Percentiles rank a stretch among this genome's conserved stretches.
These are phyloP conservation scores for Intubia oerlemansii DNA, from an alignment of 2,329 filamentous ascomycete genomes.

Conservation along the genomic window DNA sequence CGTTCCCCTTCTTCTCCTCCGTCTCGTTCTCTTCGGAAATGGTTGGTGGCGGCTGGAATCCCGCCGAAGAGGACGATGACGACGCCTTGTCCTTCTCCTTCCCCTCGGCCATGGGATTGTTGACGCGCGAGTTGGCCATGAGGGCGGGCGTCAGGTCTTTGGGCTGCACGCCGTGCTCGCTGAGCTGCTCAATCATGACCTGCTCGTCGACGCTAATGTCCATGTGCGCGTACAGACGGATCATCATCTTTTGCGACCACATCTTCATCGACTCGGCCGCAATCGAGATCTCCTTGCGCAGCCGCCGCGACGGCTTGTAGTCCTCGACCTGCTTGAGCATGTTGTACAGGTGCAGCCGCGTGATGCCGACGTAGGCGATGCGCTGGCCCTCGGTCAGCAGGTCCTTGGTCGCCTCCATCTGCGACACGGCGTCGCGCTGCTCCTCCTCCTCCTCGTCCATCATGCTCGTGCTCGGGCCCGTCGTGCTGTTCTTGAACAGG, in stretches of 20 bases:
- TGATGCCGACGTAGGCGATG: constrained; percentile 86
- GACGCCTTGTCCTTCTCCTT: constrained; percentile 1
- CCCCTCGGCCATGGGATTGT: constrained; percentile 59
- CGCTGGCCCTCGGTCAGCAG: constrained; percentile 86
- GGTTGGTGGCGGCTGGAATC: not conserved
- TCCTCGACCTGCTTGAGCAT: constrained; percentile 51
- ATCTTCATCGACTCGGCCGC: constrained; percentile 67
- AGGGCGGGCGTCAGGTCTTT: constrained; percentile 65
- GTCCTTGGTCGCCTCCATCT: constrained; percentile 91
- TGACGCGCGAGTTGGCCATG: constrained; percentile 81
- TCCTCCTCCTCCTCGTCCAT: constrained; percentile 55
- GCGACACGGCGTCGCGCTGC: constrained; percentile 63
- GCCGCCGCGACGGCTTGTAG: constrained; percentile 34
- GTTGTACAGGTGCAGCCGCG: constrained; percentile 56
- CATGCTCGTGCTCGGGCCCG: constrained; percentile 30
- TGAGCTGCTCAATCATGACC: constrained; percentile 95
- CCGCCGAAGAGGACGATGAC: not conserved
- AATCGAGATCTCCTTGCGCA: constrained; percentile 44
- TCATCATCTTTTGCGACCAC: constrained; percentile 98
- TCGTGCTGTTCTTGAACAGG: constrained; percentile 50
- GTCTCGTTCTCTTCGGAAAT: constrained; percentile 3
- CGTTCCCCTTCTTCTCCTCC: not conserved
- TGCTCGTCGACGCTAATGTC: constrained; percentile 82
- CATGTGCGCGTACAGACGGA: constrained; percentile 86
- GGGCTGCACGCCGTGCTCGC: constrained; percentile 75